phyloP scores from a whole-genome alignment of 306 rosid species.

The Sicyos edulis region DNA sequence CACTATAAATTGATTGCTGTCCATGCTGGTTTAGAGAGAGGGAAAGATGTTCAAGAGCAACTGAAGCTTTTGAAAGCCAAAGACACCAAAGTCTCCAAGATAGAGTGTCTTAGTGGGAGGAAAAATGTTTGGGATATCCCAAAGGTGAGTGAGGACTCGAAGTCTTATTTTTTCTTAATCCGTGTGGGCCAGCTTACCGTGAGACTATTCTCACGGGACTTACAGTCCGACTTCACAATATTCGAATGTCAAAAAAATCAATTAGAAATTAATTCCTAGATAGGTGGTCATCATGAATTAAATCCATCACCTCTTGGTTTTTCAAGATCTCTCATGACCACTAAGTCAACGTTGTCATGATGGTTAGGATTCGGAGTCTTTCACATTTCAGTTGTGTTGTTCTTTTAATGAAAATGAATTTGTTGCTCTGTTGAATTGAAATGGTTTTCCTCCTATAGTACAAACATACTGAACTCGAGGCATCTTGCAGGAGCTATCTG shows the following conservation, averaged over 20 bases:
- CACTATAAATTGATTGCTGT: constrained; percentile 77
- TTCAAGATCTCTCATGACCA: too few relatives aligned
- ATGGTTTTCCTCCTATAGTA: background rate
- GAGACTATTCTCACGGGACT: too few relatives aligned
- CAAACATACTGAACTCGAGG: background rate
- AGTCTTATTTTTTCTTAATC: too few relatives aligned
- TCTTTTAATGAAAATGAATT: constrained; percentile 1
- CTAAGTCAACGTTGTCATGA: too few relatives aligned
- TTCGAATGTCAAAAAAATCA: too few relatives aligned
- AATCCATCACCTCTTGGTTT: too few relatives aligned
- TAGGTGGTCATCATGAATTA: too few relatives aligned
- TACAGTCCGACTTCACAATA: too few relatives aligned
- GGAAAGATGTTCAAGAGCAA: constrained; percentile 55
- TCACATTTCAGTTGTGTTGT: background rate
- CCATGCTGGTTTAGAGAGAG: constrained; percentile 84
- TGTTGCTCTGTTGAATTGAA: background rate
- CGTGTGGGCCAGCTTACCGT: too few relatives aligned
- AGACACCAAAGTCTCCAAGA: constrained; percentile 61
- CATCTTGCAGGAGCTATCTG: constrained; percentile 44
- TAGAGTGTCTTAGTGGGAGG: constrained; percentile 66
- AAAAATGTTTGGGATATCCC: constrained; percentile 73
- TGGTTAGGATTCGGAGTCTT: background rate
- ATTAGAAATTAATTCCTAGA: too few relatives aligned
- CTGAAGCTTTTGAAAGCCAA: constrained; percentile 53
- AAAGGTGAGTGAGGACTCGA: constrained; percentile 36